These are phyloP conservation scores for Populus trichocarpa DNA, from an alignment of 441 rosid genomes.

Conservation along the genomic window DNA sequence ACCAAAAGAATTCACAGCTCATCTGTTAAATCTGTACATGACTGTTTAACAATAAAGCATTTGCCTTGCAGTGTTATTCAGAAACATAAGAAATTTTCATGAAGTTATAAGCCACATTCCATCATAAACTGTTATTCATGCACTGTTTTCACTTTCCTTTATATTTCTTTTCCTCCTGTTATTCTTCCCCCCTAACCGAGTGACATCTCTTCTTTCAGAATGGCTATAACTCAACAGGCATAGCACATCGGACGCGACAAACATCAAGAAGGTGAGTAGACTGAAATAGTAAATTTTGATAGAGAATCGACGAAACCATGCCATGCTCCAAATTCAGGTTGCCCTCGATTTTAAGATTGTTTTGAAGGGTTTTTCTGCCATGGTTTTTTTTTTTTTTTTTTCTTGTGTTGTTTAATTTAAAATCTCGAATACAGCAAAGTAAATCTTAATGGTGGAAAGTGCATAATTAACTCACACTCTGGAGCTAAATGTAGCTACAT, in stretches of 20 bases:
- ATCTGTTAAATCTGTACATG: background rate
- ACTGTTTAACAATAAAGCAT: background rate
- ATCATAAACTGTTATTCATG: background rate
- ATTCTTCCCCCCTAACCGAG: background rate
- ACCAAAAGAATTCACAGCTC: background rate
- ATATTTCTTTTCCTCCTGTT: background rate
- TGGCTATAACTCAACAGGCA: conserved; percentile 41
- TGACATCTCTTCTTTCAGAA: conserved; percentile 35
- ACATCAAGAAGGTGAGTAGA: conserved; percentile 51
- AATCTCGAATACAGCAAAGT: background rate
- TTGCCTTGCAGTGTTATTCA: background rate
- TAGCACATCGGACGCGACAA: conserved; percentile 53
- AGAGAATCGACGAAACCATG: background rate
- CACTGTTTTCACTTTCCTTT: background rate
- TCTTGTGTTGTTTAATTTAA: background rate
- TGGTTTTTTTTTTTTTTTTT: background rate
- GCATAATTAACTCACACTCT: background rate
- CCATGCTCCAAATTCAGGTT: background rate
- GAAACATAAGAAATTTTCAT: background rate
- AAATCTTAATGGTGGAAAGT: background rate
- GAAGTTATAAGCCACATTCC: background rate
- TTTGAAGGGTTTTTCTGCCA: background rate
- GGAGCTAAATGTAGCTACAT: background rate
- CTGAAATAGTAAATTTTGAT: background rate
- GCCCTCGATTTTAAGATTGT: background rate